Base-by-base conservation (phyloP, 495 filamentous ascomycete species). In the Penicillium odoratum region DNA sequence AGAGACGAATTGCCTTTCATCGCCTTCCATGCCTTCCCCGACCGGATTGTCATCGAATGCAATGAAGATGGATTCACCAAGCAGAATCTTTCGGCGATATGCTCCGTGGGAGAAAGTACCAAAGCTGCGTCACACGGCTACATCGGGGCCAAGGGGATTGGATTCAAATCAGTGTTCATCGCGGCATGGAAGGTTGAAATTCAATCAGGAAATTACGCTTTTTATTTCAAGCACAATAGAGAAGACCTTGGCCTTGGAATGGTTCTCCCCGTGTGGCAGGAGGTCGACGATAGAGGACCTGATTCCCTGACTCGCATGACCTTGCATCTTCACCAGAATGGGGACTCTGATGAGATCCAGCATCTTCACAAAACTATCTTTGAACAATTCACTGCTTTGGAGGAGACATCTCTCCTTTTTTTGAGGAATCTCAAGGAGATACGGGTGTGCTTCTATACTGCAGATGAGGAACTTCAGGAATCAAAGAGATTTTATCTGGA, bases 81-180 rank as follows among this genome's bases (percentile, higher is more conserved):
- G 5, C 38, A 49, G 15, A 66, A 80, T 45, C 55, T 80, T 11
- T 42, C 63, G 3, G 77, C 76, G 15, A 67, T 80, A 21, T 74
- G 72, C 54, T 49, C 45, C 10, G 58, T 75, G 34, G 65, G 69
- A 7, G 16, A 71, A 18, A 78, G 75, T 56, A 68, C 72, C 21
- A 82, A 81, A 54, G 60, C 59, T 0, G 61, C 55, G 7, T 49
- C 62, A 8, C 63, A 67, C 48, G 72, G 73, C 2, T 80, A 79
- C 53, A 76, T 80, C 62, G 79, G 79, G 4, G 75, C 77, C 49
- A 81, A 82, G 51, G 77, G 76, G 0, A 78, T 81, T 26, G 79
- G 81, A 0, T 82, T 83, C 65, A 82, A 82, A 55, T 80, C 78
- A 0, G 75, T 82, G 0, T 83, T 83, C 59, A 80, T 68, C 45